Evolutionary conservation across 2,329 filamentous ascomycete species (phyloP).

Genomic region (Achaetomium macrosporum): DNA sequence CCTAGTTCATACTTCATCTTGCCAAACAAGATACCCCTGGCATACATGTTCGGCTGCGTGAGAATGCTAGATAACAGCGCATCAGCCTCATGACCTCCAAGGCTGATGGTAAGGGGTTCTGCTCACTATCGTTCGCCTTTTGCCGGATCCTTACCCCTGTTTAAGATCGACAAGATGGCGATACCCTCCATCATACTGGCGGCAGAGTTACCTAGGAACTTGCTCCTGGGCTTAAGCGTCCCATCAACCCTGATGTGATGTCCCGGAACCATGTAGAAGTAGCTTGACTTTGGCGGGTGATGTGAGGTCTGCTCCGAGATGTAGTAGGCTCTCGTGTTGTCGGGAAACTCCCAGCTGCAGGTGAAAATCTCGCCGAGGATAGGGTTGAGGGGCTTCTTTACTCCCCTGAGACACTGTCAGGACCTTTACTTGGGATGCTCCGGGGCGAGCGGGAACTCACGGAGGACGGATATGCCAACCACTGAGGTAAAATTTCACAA

Average conservation of each 20-base stretch:
- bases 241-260: constrained; percentile 94
- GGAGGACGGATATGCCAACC: constrained; percentile 98
- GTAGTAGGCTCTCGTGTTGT: constrained; percentile 85
- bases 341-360: constrained; percentile 89
- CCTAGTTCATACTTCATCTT: constrained; percentile 99
- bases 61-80: constrained; percentile 55
- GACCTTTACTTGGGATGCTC: not conserved
- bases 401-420: constrained; percentile 56
- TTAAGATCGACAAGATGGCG: constrained; percentile 76
- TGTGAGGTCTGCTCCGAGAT: constrained; percentile 97
- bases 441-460: constrained; percentile 47
- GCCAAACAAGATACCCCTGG: constrained; percentile 89
- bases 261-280: constrained; percentile 96
- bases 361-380: constrained; percentile 93
- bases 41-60: constrained; percentile 99
- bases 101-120: too few relatives aligned
- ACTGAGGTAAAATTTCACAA: constrained; percentile 96
- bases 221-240: constrained; percentile 88
- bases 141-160: constrained; percentile 60
- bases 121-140: constrained; percentile 81
- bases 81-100: not conserved
- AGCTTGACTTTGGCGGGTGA: constrained; percentile 96
- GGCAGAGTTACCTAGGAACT: constrained; percentile 93
- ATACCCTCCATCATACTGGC: constrained; percentile 98
- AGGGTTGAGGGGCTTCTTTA: constrained; percentile 97